These are phyloP conservation scores for Epichloe gansuensis DNA, from an alignment of 2,329 filamentous ascomycete genomes.

Conservation along the genomic window DNA sequence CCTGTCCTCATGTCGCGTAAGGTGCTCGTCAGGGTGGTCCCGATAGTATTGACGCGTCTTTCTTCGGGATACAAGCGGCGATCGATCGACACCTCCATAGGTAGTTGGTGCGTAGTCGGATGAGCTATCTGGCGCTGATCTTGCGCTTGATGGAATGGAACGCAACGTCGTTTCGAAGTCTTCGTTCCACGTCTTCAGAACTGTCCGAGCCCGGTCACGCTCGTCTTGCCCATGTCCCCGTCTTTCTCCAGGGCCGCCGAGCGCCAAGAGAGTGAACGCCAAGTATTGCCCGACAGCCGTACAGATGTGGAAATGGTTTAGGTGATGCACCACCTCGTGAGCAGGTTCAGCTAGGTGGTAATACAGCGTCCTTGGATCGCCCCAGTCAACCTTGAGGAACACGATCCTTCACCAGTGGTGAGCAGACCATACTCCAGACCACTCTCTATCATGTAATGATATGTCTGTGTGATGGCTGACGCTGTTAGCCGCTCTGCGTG, in stretches of 20 bases:
- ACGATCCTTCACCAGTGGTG: constrained; percentile 32
- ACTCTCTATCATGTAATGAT: constrained; percentile 35
- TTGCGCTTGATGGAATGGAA: too few species aligned
- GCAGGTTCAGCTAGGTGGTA: constrained; percentile 21
- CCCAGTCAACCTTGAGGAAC: constrained; percentile 27
- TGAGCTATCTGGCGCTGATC: too few species aligned
- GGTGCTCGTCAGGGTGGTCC: too few species aligned
- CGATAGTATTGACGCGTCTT: too few species aligned
- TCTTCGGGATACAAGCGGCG: too few species aligned
- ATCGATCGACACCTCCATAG: too few species aligned
- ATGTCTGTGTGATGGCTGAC: constrained; percentile 34
- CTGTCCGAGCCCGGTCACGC: too few species aligned
- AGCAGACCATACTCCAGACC: constrained; percentile 32
- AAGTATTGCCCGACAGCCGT: constrained; percentile 18
- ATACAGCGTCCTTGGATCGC: constrained; percentile 14
- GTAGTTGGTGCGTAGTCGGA: too few species aligned
- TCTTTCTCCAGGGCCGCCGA: constrained; percentile 7
- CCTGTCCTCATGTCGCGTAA: too few species aligned
- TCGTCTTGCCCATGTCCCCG: background rate
- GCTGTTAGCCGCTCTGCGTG: constrained; percentile 25
- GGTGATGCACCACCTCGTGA: constrained; percentile 14
- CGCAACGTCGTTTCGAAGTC: too few species aligned
- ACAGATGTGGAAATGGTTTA: constrained; percentile 9
- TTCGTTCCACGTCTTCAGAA: too few species aligned
- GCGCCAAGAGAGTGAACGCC: constrained; percentile 18